Conservation (phyloP, 768 basidiomycete genomes). For the Naganishia vishniacii region DNA sequence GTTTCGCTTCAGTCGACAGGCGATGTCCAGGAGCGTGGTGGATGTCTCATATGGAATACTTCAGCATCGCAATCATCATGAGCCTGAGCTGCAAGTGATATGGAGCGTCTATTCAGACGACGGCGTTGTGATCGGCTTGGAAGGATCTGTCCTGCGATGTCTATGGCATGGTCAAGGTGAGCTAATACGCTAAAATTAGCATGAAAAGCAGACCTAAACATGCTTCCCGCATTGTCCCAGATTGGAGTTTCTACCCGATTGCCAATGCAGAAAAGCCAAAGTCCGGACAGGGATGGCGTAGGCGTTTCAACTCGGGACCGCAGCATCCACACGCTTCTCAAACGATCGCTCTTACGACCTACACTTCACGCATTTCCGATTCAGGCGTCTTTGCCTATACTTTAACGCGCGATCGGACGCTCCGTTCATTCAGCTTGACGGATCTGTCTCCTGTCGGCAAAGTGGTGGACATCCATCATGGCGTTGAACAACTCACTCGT, state of each 20-base stretch:
- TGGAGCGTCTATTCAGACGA: conserved; percentile 12
- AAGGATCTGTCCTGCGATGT: background rate
- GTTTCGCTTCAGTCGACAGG: background rate
- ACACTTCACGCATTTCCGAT: background rate
- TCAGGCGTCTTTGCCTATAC: conserved; percentile 61
- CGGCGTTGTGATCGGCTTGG: background rate
- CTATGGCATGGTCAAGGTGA: conserved; percentile 1
- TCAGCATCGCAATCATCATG: background rate
- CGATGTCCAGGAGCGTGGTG: background rate
- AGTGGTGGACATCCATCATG: conserved; percentile 28
- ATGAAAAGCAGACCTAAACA: too few species aligned
- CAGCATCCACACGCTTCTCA: conserved; percentile 2
- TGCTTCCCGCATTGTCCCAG: background rate
- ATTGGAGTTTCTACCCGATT: background rate
- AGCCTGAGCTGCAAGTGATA: background rate
- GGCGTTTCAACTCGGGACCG: background rate
- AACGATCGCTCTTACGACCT: conserved; percentile 12
- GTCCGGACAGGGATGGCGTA: conserved; percentile 5
- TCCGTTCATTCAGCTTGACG: conserved; percentile 69
- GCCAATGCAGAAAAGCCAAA: background rate
- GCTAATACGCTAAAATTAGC: background rate
- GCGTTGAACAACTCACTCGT: background rate
- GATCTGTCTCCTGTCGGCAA: background rate
- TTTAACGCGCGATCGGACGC: conserved; percentile 75
- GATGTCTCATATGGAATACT: background rate